A percentile compares a stretch with the other conserved stretches of the same genome.
These are phyloP conservation scores for Debaryomyces coudertii DNA, from an alignment of 1,139 yeast genomes.

Conservation along the genomic window DNA sequence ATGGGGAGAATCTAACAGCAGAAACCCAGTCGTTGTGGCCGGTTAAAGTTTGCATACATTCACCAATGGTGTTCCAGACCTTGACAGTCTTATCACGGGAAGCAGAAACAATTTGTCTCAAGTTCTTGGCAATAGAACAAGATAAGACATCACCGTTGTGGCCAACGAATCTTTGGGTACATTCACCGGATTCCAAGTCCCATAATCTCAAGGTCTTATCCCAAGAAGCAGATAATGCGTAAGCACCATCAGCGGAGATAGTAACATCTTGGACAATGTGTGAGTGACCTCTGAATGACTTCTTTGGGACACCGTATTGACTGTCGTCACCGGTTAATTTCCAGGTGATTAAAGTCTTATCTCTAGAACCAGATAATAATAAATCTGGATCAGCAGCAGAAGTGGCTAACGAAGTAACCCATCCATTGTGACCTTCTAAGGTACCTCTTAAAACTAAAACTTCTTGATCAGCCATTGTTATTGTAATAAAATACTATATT, in stretches of 20 bases:
- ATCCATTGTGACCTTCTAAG: conserved; percentile 84
- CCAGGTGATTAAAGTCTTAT: conserved; percentile 98
- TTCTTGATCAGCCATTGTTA: conserved; percentile 73
- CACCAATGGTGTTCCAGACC: conserved; percentile 99
- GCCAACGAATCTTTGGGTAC: conserved; percentile 95
- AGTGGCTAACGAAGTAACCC: conserved; percentile 99
- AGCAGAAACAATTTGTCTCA: conserved; percentile 98
- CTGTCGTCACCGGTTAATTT: conserved; percentile 93
- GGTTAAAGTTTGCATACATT: conserved; percentile 91
- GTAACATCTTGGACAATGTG: conserved; percentile 99
- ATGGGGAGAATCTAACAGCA: conserved; percentile 94
- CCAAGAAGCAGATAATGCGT: conserved; percentile 99
- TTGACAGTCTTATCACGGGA: conserved; percentile 99
- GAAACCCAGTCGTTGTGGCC: conserved; percentile 99
- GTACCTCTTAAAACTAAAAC: conserved; percentile 99
- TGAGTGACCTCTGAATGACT: conserved; percentile 97
- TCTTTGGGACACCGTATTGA: conserved; percentile 98
- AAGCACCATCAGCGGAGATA: conserved; percentile 97
- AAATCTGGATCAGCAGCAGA: conserved; percentile 98
- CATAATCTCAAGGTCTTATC: conserved; percentile 99
- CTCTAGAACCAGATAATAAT: conserved; percentile 98
- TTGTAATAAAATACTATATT: background rate
- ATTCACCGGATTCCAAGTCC: conserved; percentile 95
- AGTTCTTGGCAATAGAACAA: conserved; percentile 94
- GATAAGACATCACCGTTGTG: conserved; percentile 98